These are phyloP conservation scores for Flaveria sonorensis DNA, from an alignment of 129 eudicot species.

Conservation along the genomic window DNA sequence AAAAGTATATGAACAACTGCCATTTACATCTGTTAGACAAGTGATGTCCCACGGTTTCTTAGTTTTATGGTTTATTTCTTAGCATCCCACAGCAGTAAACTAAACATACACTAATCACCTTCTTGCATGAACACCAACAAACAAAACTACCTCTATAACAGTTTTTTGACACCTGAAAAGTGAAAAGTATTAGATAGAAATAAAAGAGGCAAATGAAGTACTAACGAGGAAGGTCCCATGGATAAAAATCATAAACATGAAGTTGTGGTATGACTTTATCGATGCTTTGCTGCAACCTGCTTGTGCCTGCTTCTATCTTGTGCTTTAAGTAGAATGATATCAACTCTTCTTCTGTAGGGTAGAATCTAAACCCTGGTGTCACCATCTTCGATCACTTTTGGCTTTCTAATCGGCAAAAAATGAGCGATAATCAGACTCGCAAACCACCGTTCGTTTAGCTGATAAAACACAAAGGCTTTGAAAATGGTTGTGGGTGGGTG, in stretches of 20 bases:
- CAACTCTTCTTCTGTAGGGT: slow-evolving; percentile 67
- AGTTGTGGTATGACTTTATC: slow-evolving; percentile 41
- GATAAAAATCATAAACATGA: not conserved
- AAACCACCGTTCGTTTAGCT: not conserved
- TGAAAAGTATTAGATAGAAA: too few species aligned
- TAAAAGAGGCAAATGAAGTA: not conserved
- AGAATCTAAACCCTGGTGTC: slow-evolving; percentile 58
- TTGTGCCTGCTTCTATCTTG: slow-evolving; percentile 36
- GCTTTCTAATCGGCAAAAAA: not conserved
- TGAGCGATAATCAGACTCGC: not conserved
- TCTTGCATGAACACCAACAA: not conserved
- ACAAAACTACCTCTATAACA: too few species aligned
- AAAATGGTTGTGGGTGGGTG: not conserved
- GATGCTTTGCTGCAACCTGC: not conserved
- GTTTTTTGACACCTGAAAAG: too few species aligned
- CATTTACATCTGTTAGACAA: too few species aligned
- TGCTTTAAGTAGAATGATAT: slow-evolving; percentile 46
- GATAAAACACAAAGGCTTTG: not conserved
- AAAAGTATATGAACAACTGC: too few species aligned
- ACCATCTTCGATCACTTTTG: not conserved
- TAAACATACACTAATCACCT: not conserved
- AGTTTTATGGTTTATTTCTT: too few species aligned
- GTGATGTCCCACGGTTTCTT: too few species aligned
- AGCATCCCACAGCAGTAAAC: not conserved
- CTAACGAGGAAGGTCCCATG: slow-evolving; percentile 20